Percentiles rank a stretch among this genome's conserved stretches.
These are phyloP conservation scores for Candida dubliniensis DNA, from an alignment of 1,139 yeast species.

Conservation along the genomic window DNA sequence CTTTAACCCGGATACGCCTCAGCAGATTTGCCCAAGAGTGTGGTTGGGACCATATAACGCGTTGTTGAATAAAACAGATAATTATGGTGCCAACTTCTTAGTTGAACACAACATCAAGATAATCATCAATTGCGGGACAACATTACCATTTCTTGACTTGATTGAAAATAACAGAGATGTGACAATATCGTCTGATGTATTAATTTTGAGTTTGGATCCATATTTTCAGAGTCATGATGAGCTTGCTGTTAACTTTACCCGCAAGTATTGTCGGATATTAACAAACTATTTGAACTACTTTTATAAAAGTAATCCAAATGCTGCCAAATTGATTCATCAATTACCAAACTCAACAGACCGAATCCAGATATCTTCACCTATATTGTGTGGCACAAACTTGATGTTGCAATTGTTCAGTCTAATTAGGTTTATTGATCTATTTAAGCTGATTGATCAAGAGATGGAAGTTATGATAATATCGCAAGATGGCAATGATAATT, in stretches of 20 bases:
- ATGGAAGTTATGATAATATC: conserved; percentile 39
- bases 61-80: conserved; percentile 11
- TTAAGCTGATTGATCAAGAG: conserved; percentile 33
- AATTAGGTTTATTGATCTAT: conserved; percentile 38
- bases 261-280: conserved; percentile 34
- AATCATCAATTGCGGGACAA: conserved; percentile 42
- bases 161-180: conserved; percentile 23
- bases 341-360: conserved; percentile 28
- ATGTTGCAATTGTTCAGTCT: conserved; percentile 40
- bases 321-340: conserved; percentile 29
- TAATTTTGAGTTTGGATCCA: conserved; percentile 43
- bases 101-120: conserved; percentile 35
- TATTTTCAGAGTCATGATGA: conserved; percentile 24
- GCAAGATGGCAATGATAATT: conserved; percentile 27
- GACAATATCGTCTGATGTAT: conserved; percentile 38
- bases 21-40: conserved; percentile 31
- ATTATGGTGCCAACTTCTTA: conserved; percentile 17
- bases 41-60: conserved; percentile 31
- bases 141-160: conserved; percentile 28
- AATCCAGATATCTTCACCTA: conserved; percentile 35
- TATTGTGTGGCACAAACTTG: conserved; percentile 39
- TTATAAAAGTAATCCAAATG: conserved; percentile 34
- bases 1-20: conserved; percentile 17
- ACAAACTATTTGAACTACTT: conserved; percentile 43
- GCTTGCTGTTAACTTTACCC: conserved; percentile 25